Conservation (phyloP, 345 rosid genomes). For the Stellera chamaejasme region DNA sequence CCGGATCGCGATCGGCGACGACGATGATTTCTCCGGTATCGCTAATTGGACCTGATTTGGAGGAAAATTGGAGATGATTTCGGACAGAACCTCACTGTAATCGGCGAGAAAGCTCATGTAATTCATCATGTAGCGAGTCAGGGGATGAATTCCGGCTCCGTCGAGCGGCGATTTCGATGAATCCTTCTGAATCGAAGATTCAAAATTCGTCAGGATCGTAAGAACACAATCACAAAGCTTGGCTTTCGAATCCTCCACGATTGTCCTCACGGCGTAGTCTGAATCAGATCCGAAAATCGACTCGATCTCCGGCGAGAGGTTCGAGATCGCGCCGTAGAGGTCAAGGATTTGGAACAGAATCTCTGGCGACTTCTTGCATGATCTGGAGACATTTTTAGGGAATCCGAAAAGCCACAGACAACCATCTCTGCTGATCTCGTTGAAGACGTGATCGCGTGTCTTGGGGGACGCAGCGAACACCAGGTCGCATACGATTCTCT, state of each 20-base stretch:
- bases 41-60: conserved; percentile 17
- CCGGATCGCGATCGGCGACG: conserved; percentile 31
- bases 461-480: conserved; percentile 48
- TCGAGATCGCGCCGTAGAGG: conserved; percentile 46
- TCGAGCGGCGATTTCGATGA: conserved; percentile 29
- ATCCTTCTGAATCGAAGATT: conserved; percentile 46
- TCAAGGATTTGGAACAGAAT: conserved; percentile 54
- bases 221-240: conserved; percentile 44
- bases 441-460: conserved; percentile 57
- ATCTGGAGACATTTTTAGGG: conserved; percentile 53
- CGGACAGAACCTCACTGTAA: conserved; percentile 40
- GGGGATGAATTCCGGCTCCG: conserved; percentile 75
- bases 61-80: conserved; percentile 51
- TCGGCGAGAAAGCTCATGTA: conserved; percentile 55
- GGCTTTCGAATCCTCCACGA: conserved; percentile 24
- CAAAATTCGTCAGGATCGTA: conserved; percentile 38
- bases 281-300: conserved; percentile 54
- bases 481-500: conserved; percentile 56
- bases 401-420: conserved; percentile 58
- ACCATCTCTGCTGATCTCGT: conserved; percentile 54
- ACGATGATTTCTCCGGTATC: conserved; percentile 35
- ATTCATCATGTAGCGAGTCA: conserved; percentile 55
- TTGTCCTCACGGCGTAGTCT: conserved; percentile 14
- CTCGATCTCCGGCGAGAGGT: conserved; percentile 65
- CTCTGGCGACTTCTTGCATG: conserved; percentile 39